These are phyloP conservation scores for Colletotrichum australisinense DNA, from an alignment of 2,329 filamentous ascomycete genomes.

Conservation along the genomic window DNA sequence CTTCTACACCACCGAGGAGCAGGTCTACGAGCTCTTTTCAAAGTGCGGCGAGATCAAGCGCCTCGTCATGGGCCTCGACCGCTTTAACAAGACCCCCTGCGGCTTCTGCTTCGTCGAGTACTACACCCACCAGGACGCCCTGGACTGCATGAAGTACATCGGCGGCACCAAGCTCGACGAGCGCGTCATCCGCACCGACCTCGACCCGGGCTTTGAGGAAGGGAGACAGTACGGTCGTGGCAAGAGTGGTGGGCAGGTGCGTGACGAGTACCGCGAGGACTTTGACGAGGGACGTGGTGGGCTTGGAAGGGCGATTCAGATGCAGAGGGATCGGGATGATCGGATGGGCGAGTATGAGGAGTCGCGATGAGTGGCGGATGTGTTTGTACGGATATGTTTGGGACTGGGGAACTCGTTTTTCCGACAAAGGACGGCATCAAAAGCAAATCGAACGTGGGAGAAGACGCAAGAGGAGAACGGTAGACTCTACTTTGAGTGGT, in stretches of 20 bases:
- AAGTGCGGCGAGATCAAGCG: conserved; percentile 99
- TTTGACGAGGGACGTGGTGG: conserved; percentile 95
- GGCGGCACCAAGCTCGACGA: conserved; percentile 98
- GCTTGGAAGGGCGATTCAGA: conserved; percentile 80
- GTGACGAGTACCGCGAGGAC: conserved; percentile 97
- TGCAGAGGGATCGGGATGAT: conserved; percentile 52
- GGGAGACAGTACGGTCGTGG: conserved; percentile 95
- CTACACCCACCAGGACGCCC: conserved; percentile 95
- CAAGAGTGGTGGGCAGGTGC: conserved; percentile 95
- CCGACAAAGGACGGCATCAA: conserved; percentile 49
- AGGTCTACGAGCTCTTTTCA: conserved; percentile 96
- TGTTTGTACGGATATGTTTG: too few species aligned
- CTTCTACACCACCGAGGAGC: conserved; percentile 98
- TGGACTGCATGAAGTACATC: conserved; percentile 99
- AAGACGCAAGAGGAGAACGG: not conserved
- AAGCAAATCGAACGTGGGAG: not conserved
- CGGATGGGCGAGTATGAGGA: conserved; percentile 53
- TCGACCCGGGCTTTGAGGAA: conserved; percentile 96
- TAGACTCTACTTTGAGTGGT: not conserved
- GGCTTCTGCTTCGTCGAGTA: conserved; percentile 99
- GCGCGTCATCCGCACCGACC: conserved; percentile 92
- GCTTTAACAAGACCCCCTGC: conserved; percentile 97
- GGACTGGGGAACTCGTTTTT: conserved; percentile 44
- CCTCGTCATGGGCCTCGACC: conserved; percentile 96
- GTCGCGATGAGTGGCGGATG: conserved; percentile 29